phyloP scores from a whole-genome alignment of 2,329 filamentous ascomycete genomes.

The Leptographium galeiforme region DNA sequence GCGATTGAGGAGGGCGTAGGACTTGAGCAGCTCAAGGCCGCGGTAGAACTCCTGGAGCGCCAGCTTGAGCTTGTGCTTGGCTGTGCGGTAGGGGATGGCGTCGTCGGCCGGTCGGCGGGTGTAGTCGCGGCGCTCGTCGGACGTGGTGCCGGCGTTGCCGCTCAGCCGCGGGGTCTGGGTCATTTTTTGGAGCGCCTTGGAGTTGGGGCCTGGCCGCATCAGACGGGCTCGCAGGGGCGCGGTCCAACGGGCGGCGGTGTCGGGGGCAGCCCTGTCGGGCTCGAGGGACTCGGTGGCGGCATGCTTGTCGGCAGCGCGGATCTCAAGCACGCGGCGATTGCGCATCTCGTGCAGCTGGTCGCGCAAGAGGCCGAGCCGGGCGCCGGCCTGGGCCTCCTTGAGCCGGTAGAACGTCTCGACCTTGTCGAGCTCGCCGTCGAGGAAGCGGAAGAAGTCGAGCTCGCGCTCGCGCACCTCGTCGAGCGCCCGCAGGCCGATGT shows the following conservation, averaged over 20 bases:
- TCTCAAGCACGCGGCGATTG: conserved; percentile 64
- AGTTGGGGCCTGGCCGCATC: conserved; percentile 45
- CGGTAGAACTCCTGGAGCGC: conserved; percentile 91
- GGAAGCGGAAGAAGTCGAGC: conserved; percentile 74
- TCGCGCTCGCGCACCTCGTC: conserved; percentile 53
- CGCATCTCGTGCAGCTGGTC: conserved; percentile 90
- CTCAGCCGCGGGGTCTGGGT: conserved; percentile 33
- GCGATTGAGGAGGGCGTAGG: conserved; percentile 77
- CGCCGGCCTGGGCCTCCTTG: conserved; percentile 75
- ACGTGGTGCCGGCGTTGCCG: conserved; percentile 1
- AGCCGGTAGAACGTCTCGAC: conserved; percentile 79
- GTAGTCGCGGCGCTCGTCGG: conserved; percentile 32
- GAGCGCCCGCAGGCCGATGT: conserved; percentile 27
- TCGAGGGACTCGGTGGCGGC: conserved; percentile 8
- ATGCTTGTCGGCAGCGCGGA: conserved; percentile 30
- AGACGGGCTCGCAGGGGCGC: conserved; percentile 40
- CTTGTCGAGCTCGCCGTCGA: conserved; percentile 78
- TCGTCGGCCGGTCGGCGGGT: conserved; percentile 33
- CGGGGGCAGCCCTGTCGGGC: conserved; percentile 6
- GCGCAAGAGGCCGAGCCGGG: conserved; percentile 56
- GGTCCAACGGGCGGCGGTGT: conserved; percentile 24
- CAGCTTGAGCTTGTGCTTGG: conserved; percentile 82
- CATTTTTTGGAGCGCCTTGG: conserved; percentile 44
- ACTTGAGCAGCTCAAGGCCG: conserved; percentile 79
- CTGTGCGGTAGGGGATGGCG: conserved; percentile 69